Conservation (phyloP, 1,284 basidiomycete genomes). For the Afroboletus lepidellus region DNA sequence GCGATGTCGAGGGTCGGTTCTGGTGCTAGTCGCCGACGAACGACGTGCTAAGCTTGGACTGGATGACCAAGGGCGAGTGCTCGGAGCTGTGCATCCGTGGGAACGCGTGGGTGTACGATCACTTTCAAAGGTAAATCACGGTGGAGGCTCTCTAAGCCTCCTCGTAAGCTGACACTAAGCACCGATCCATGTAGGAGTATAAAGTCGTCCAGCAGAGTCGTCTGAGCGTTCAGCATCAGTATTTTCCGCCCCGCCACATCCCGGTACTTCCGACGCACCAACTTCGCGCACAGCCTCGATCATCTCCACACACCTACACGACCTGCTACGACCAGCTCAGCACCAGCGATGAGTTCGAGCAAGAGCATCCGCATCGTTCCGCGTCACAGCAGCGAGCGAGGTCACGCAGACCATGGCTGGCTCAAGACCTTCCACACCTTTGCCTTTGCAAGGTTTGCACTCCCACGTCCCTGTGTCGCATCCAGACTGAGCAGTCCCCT, state of each 20-base stretch:
- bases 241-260: constrained; percentile 9
- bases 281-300: background rate
- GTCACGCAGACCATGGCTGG: constrained; percentile 85
- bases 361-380: constrained; percentile 44
- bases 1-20: background rate
- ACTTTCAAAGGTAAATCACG: constrained; percentile 27
- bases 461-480: background rate
- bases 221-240: background rate
- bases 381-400: constrained; percentile 67
- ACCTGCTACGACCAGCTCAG: background rate
- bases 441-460: constrained; percentile 69
- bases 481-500: background rate
- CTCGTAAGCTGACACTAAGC: constrained; percentile 10
- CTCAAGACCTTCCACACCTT: constrained; percentile 90
- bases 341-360: constrained; percentile 14
- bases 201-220: constrained; percentile 6
- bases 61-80: too few species aligned
- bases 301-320: constrained; percentile 2
- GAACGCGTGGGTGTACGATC: constrained; percentile 23
- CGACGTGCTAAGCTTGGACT: too few species aligned
- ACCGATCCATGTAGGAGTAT: constrained; percentile 13
- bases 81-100: too few species aligned
- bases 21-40: background rate
- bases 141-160: constrained; percentile 12
- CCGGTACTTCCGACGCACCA: constrained; percentile 10